Evolutionary conservation across 139 green algal genomes (phyloP).

Genomic region (Spirogloea muscicola): DNA sequence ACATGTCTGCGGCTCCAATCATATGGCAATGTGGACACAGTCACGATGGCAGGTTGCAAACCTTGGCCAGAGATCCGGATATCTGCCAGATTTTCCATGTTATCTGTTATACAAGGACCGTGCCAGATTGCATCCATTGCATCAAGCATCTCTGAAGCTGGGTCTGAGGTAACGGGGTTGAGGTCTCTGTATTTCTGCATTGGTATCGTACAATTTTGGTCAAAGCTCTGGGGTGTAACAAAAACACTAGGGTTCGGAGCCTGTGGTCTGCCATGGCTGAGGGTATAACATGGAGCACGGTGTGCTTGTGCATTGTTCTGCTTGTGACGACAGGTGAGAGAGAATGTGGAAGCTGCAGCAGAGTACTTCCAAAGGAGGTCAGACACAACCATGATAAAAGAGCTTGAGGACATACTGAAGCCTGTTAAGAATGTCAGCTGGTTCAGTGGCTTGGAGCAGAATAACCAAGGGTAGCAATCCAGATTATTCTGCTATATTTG

Average conservation of each 20-base stretch:
- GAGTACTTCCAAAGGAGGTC: background rate
- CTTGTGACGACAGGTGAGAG: slow-evolving; percentile 1
- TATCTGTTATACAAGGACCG: background rate
- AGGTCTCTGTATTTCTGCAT: background rate
- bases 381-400: slow-evolving; percentile 44
- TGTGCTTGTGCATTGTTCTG: slow-evolving; percentile 50
- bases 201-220: background rate
- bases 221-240: background rate
- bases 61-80: background rate
- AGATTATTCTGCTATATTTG: too few species aligned
- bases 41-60: background rate
- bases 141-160: background rate
- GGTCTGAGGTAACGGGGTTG: background rate
- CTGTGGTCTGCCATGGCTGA: too few species aligned
- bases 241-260: too few species aligned
- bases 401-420: slow-evolving; percentile 61
- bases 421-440: slow-evolving; percentile 67
- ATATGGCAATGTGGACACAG: background rate
- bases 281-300: slow-evolving; percentile 51
- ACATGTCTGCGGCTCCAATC: slow-evolving; percentile 55
- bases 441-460: slow-evolving; percentile 68
- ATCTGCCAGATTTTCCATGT: background rate
- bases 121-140: background rate
- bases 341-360: slow-evolving; percentile 3
- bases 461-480: too few species aligned